A percentile compares a stretch with the other conserved stretches of the same genome.
These are phyloP conservation scores for Lasiosphaeria ovina DNA, from an alignment of 495 filamentous ascomycete species.

Conservation along the genomic window DNA sequence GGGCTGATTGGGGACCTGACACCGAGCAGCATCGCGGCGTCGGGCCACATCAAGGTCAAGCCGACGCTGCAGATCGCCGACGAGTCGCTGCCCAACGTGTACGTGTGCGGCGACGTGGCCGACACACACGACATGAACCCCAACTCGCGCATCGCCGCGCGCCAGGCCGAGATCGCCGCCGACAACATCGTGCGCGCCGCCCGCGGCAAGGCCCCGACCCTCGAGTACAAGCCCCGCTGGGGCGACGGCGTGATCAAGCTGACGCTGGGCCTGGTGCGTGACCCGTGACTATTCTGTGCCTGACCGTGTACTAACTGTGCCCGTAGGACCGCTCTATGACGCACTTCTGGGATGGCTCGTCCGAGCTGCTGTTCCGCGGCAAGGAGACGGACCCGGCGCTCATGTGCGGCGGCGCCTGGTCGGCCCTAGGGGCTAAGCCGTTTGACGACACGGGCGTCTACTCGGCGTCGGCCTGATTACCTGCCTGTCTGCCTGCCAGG, in stretches of 20 bases:
- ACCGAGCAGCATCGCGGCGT: conserved; percentile 19
- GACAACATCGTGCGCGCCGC: conserved; percentile 26
- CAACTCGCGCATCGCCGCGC: conserved; percentile 25
- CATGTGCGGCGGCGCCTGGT: conserved; percentile 28
- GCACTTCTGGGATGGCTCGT: conserved; percentile 29
- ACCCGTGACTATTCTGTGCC: background rate
- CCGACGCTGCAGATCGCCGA: conserved; percentile 30
- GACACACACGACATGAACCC: conserved; percentile 25
- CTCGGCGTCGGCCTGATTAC: too few relatives aligned
- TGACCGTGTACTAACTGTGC: conserved; percentile 2
- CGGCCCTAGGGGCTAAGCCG: conserved; percentile 16
- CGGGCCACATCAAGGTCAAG: conserved; percentile 32
- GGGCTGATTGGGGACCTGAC: conserved; percentile 21
- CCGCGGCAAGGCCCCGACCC: conserved; percentile 15
- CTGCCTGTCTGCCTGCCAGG: too few relatives aligned
- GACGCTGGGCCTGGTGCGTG: conserved; percentile 28
- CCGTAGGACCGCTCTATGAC: conserved; percentile 24
- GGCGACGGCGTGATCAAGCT: conserved; percentile 31
- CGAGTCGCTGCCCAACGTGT: conserved; percentile 29
- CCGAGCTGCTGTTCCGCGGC: conserved; percentile 22
- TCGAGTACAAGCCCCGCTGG: conserved; percentile 21
- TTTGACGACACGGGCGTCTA: conserved; percentile 17
- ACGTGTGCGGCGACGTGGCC: conserved; percentile 31
- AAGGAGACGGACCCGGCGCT: conserved; percentile 26
- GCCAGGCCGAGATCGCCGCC: conserved; percentile 28